Percentiles rank a stretch among this genome's conserved stretches.
These are phyloP conservation scores for Myriangium duriaei DNA, from an alignment of 2,329 filamentous ascomycete species.

Conservation along the genomic window DNA sequence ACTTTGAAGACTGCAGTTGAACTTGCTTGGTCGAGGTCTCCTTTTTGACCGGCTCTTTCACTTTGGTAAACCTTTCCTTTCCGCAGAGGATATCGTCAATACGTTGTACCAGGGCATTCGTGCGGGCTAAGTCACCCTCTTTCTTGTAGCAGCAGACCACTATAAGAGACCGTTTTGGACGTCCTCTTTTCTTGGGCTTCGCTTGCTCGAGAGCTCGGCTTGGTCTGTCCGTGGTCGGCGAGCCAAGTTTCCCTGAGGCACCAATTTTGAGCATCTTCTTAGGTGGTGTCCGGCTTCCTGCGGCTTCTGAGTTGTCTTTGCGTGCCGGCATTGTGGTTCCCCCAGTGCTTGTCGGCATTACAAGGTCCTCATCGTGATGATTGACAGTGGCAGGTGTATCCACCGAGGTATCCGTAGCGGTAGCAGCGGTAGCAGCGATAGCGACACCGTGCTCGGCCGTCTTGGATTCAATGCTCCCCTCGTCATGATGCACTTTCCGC, in stretches of 20 bases:
- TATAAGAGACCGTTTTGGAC: slow-evolving; percentile 18
- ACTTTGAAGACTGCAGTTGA: slow-evolving; percentile 28
- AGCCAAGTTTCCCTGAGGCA: slow-evolving; percentile 34
- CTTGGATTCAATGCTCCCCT: background rate
- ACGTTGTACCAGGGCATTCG: slow-evolving; percentile 39
- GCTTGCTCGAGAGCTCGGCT: too few species aligned
- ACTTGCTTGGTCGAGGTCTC: slow-evolving; percentile 8
- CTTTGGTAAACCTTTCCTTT: slow-evolving; percentile 18
- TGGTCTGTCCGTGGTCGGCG: too few species aligned
- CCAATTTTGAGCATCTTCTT: slow-evolving; percentile 29
- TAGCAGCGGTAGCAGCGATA: too few species aligned
- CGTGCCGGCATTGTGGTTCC: too few species aligned
- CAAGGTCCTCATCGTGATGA: too few species aligned
- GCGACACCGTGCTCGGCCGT: background rate
- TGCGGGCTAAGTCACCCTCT: slow-evolving; percentile 25
- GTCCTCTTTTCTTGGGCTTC: slow-evolving; percentile 17
- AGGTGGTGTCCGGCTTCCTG: slow-evolving; percentile 19
- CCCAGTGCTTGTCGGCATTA: too few species aligned
- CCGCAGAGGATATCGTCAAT: slow-evolving; percentile 51
- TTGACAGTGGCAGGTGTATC: too few species aligned
- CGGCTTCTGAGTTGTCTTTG: too few species aligned
- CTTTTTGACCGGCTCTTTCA: background rate
- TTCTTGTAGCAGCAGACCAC: slow-evolving; percentile 39
- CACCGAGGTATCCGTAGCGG: too few species aligned
- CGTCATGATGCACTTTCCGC: slow-evolving; percentile 3